Percentiles rank a stretch among this genome's conserved stretches.
Conservation (phyloP, 2,329 filamentous ascomycete species). For the Aspergillus ibericus region DNA sequence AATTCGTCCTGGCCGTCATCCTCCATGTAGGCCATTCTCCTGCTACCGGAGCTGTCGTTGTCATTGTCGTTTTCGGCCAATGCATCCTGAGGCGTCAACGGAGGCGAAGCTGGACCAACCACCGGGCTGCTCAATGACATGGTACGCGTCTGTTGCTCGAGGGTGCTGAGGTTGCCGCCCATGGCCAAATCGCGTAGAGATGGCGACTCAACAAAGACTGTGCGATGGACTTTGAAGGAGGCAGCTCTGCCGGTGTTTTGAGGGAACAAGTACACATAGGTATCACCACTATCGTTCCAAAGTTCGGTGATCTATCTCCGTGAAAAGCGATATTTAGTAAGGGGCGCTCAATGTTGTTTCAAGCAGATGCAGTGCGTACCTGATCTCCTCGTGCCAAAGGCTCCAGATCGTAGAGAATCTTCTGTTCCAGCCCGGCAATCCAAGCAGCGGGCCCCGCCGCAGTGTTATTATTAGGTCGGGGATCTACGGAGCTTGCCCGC, state of each 20-base stretch:
- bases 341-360: neutral
- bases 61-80: constrained; percentile 39
- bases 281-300: constrained; percentile 65
- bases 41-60: constrained; percentile 49
- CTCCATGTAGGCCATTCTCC: constrained; percentile 45
- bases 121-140: constrained; percentile 33
- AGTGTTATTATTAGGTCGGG: constrained; percentile 18
- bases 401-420: constrained; percentile 56
- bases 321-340: neutral
- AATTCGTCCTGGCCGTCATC: constrained; percentile 48
- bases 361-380: constrained; percentile 37
- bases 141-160: constrained; percentile 30
- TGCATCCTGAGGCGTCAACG: constrained; percentile 32
- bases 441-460: constrained; percentile 51
- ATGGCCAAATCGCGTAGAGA: constrained; percentile 57
- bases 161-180: constrained; percentile 48
- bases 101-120: constrained; percentile 26
- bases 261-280: constrained; percentile 63
- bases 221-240: constrained; percentile 62
- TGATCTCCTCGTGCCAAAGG: constrained; percentile 53
- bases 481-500: constrained; percentile 35
- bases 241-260: constrained; percentile 56
- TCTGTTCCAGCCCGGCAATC: constrained; percentile 59
- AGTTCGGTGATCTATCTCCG: constrained; percentile 53
- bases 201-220: constrained; percentile 58